These are phyloP conservation scores for Elongisporangium prolatum DNA, from an alignment of 352 stramenopile genomes.

Conservation along the genomic window DNA sequence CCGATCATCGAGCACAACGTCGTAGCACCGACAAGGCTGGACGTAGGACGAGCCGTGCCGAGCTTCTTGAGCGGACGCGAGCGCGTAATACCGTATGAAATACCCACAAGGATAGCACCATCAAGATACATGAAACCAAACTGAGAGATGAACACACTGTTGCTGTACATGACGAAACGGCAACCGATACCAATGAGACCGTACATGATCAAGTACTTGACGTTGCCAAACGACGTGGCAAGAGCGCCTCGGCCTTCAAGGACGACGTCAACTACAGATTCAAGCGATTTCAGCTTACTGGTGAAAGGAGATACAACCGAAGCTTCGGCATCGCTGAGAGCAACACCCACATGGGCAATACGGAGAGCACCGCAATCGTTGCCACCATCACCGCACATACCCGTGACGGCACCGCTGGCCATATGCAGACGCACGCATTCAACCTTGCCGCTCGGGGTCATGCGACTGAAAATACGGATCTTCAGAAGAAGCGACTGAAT, in stretches of 20 bases:
- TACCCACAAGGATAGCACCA: constrained; percentile 68
- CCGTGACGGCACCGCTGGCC: constrained; percentile 51
- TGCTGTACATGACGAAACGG: constrained; percentile 85
- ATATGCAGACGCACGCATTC: constrained; percentile 76
- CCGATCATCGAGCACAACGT: constrained; percentile 65
- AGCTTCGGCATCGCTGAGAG: constrained; percentile 86
- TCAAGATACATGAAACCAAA: constrained; percentile 84
- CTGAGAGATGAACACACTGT: constrained; percentile 83
- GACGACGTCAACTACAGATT: constrained; percentile 75
- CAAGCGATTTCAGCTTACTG: constrained; percentile 71
- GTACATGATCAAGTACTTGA: constrained; percentile 90
- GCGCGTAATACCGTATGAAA: constrained; percentile 80
- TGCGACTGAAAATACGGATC: constrained; percentile 79
- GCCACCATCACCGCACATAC: constrained; percentile 83
- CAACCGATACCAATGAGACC: constrained; percentile 80
- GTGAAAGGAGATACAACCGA: constrained; percentile 88
- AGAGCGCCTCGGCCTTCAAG: constrained; percentile 78
- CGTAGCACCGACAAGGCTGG: constrained; percentile 72
- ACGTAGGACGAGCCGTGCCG: constrained; percentile 68
- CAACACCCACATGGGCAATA: constrained; percentile 88
- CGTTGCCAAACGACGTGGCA: constrained; percentile 71
- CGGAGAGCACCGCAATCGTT: constrained; percentile 92
- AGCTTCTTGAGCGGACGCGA: constrained; percentile 51
- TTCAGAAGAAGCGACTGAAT: constrained; percentile 56
- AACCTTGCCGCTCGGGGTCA: constrained; percentile 67